Conservation (phyloP, 306 rosid species). For the Medicago truncatula region MtrunA17r5.0-ANR NC_053048.1:39787001-39787500, state of each 20-base stretch:
- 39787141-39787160: conserved; percentile 80
- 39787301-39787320: conserved; percentile 6
- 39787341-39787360: background rate
- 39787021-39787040: conserved; percentile 47
- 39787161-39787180: conserved; percentile 86
- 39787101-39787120: conserved; percentile 21
- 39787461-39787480: background rate
- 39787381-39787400: conserved; percentile 34
- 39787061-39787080: background rate
- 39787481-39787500: background rate
- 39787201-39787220: conserved; percentile 88
- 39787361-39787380: conserved; percentile 5
- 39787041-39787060: background rate
- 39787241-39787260: conserved; percentile 89
- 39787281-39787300: conserved; percentile 80
- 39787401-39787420: background rate
- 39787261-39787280: conserved; percentile 95
- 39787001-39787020: conserved; percentile 96
- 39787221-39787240: conserved; percentile 92
- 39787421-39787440: background rate
- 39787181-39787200: conserved; percentile 83
- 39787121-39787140: conserved; percentile 87
- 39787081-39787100: conserved; percentile 7
- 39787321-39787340: conserved; percentile 1
- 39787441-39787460: background rate